Evolutionary conservation across 2,329 filamentous ascomycete species (phyloP).

Genomic region (Calonectria leucothoes): DNA sequence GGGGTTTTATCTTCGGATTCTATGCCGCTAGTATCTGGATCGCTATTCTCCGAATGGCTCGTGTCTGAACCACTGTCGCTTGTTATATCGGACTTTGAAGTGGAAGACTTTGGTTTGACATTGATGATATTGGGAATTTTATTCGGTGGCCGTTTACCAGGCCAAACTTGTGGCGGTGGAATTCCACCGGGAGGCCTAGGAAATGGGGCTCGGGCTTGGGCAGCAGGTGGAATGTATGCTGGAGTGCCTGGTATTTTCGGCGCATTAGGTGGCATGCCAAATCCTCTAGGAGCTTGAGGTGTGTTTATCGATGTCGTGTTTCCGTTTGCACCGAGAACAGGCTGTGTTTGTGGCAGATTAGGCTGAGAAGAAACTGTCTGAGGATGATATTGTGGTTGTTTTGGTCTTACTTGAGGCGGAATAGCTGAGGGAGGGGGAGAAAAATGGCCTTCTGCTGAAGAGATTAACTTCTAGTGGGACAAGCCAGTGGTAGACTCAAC

Average conservation of each 20-base stretch:
- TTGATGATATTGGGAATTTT: no score
- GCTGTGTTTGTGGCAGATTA: background rate
- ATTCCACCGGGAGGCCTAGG: background rate
- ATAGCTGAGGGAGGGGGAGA: background rate
- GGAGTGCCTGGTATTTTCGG: background rate
- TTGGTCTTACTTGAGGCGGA: background rate
- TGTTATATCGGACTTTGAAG: background rate
- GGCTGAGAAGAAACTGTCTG: background rate
- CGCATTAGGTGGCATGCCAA: background rate
- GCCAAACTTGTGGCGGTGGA: background rate
- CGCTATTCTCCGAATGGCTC: background rate
- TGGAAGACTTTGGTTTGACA: background rate
- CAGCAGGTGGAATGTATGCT: background rate
- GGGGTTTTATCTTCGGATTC: background rate
- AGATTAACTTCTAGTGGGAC: no score
- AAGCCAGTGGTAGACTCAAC: no score
- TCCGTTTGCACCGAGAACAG: background rate
- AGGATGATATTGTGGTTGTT: background rate
- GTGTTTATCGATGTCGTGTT: background rate
- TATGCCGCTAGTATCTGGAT: background rate
- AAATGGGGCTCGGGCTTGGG: background rate
- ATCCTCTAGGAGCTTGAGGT: background rate
- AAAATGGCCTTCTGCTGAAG: background rate
- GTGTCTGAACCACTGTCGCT: background rate
- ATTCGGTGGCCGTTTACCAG: background rate